These are phyloP conservation scores for Starmerella vaccinii DNA, from an alignment of 805 yeast species.

Conservation along the genomic window DNA sequence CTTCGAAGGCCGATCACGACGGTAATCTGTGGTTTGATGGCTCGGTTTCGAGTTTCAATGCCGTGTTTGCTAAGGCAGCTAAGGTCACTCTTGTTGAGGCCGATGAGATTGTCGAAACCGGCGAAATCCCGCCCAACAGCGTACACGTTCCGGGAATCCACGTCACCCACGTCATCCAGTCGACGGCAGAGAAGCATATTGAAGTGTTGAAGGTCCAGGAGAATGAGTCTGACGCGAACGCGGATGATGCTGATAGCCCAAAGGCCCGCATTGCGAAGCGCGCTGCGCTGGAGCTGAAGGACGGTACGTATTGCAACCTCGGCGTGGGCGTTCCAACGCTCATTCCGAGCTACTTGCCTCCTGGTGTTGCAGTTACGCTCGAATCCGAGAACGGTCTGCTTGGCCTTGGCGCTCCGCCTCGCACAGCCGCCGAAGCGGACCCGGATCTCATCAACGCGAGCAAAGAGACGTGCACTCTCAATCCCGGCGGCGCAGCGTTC, in stretches of 20 bases:
- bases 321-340: slow-evolving; percentile 47
- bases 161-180: slow-evolving; percentile 35
- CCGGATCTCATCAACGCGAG: slow-evolving; percentile 44
- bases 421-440: slow-evolving; percentile 36
- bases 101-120: slow-evolving; percentile 40
- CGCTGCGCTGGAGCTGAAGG: slow-evolving; percentile 39
- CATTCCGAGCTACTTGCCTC: slow-evolving; percentile 36
- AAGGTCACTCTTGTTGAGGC: slow-evolving; percentile 42
- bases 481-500: slow-evolving; percentile 40
- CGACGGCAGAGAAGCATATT: slow-evolving; percentile 37
- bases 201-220: slow-evolving; percentile 27
- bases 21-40: slow-evolving; percentile 43
- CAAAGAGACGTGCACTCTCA: slow-evolving; percentile 41
- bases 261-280: slow-evolving; percentile 36
- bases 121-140: slow-evolving; percentile 37
- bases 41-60: slow-evolving; percentile 40
- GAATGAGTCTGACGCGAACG: not conserved
- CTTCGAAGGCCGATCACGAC: slow-evolving; percentile 39
- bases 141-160: slow-evolving; percentile 42
- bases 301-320: slow-evolving; percentile 38
- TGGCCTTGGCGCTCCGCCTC: slow-evolving; percentile 42
- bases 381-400: slow-evolving; percentile 44
- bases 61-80: slow-evolving; percentile 39
- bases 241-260: not conserved
- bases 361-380: slow-evolving; percentile 33